phyloP scores from a whole-genome alignment of 2,329 filamentous ascomycete genomes.

The Xylariaceae sp. region DNA sequence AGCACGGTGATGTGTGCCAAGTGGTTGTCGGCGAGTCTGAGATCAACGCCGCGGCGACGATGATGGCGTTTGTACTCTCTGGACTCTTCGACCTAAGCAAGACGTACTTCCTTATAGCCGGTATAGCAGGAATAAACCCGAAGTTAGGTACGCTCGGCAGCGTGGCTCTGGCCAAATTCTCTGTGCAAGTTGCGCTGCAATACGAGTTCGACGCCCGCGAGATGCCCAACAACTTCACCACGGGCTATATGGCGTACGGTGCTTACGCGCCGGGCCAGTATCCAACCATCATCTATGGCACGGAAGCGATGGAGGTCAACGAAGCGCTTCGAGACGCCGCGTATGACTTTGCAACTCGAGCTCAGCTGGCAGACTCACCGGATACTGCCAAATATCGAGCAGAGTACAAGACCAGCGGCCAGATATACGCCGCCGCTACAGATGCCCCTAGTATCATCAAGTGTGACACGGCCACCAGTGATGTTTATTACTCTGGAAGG shows the following conservation, averaged over 20 bases:
- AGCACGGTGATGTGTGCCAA: slow-evolving; percentile 65
- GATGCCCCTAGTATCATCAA: slow-evolving; percentile 57
- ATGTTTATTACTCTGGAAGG: slow-evolving; percentile 70
- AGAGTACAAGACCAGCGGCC: slow-evolving; percentile 50
- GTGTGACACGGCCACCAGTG: slow-evolving; percentile 70
- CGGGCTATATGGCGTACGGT: slow-evolving; percentile 71
- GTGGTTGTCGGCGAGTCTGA: slow-evolving; percentile 69
- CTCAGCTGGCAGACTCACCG: slow-evolving; percentile 54
- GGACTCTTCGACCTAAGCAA: slow-evolving; percentile 62
- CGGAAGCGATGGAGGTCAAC: slow-evolving; percentile 71
- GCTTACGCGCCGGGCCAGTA: slow-evolving; percentile 57
- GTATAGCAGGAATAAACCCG: slow-evolving; percentile 76
- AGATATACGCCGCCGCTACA: slow-evolving; percentile 46
- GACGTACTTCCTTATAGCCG: slow-evolving; percentile 73
- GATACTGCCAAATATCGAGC: slow-evolving; percentile 56
- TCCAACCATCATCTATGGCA: slow-evolving; percentile 64
- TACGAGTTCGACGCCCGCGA: slow-evolving; percentile 75
- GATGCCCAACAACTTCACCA: slow-evolving; percentile 64
- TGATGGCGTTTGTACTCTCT: slow-evolving; percentile 65
- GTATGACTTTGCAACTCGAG: slow-evolving; percentile 52
- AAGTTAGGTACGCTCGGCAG: slow-evolving; percentile 65
- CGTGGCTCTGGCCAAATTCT: slow-evolving; percentile 69
- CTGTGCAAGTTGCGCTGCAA: slow-evolving; percentile 74
- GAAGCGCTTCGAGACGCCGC: slow-evolving; percentile 57
- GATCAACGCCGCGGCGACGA: slow-evolving; percentile 73